Conservation (phyloP, 2,329 filamentous ascomycete genomes). For the Leptographium lundbergii region DNA sequence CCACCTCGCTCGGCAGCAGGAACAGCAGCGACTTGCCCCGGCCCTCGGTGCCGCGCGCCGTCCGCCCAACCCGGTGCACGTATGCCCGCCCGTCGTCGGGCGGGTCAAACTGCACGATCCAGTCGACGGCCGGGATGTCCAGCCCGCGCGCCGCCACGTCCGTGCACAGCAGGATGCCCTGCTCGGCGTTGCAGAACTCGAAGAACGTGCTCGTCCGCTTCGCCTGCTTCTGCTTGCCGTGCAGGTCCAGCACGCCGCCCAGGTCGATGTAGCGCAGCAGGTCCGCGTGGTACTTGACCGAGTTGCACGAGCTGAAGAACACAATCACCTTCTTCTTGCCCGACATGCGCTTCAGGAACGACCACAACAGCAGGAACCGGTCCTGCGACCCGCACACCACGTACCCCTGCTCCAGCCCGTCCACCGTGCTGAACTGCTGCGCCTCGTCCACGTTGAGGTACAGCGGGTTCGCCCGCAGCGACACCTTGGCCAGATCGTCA, state of each 20-base stretch:
- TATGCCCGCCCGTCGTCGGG: slow-evolving; percentile 85
- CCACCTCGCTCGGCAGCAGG: slow-evolving; percentile 81
- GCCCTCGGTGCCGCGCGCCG: slow-evolving; percentile 69
- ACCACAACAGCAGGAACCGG: slow-evolving; percentile 86
- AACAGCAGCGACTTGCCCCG: slow-evolving; percentile 89
- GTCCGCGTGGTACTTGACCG: slow-evolving; percentile 91
- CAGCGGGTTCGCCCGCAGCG: slow-evolving; percentile 75
- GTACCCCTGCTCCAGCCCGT: slow-evolving; percentile 90
- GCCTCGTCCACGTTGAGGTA: slow-evolving; percentile 95
- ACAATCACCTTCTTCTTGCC: slow-evolving; percentile 99
- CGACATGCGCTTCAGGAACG: slow-evolving; percentile 80
- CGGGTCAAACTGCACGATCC: slow-evolving; percentile 92
- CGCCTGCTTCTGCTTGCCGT: slow-evolving; percentile 89
- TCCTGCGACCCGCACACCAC: slow-evolving; percentile 88
- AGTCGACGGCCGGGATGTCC: slow-evolving; percentile 89
- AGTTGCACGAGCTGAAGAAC: slow-evolving; percentile 86
- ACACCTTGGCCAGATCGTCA: slow-evolving; percentile 90
- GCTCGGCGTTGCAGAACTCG: slow-evolving; percentile 67
- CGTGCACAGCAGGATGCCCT: slow-evolving; percentile 86
- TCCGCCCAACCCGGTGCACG: slow-evolving; percentile 92
- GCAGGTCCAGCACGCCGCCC: slow-evolving; percentile 56
- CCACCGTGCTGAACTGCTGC: slow-evolving; percentile 69
- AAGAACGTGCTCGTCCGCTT: slow-evolving; percentile 99
- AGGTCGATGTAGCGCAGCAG: slow-evolving; percentile 96
- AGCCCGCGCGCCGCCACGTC: slow-evolving; percentile 91